phyloP scores from a whole-genome alignment of 768 basidiomycete genomes.

The Auricularia heimuer region DNA sequence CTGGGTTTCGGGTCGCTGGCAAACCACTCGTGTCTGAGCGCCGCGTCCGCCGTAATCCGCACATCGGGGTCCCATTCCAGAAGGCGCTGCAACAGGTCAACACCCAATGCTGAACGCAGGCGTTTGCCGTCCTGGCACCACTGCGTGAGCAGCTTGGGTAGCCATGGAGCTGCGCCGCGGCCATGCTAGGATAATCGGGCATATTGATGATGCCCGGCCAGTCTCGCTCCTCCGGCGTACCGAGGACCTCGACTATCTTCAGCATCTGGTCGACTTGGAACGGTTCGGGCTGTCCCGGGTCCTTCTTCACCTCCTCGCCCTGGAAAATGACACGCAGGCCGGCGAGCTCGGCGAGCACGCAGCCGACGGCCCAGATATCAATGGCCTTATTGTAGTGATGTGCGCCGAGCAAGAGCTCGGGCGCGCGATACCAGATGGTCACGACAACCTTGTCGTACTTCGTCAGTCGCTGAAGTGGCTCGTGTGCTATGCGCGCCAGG shows the following conservation, averaged over 20 bases:
- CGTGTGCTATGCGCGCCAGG: slow-evolving; percentile 81
- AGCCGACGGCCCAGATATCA: slow-evolving; percentile 96
- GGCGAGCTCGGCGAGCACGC: slow-evolving; percentile 92
- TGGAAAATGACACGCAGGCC: slow-evolving; percentile 96
- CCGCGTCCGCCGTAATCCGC: slow-evolving; percentile 73
- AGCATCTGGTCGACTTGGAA: slow-evolving; percentile 93
- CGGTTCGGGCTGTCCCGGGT: slow-evolving; percentile 93
- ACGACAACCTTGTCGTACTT: slow-evolving; percentile 97
- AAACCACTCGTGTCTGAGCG: slow-evolving; percentile 85
- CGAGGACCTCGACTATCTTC: slow-evolving; percentile 90
- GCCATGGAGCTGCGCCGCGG: slow-evolving; percentile 51
- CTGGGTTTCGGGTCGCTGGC: slow-evolving; percentile 80
- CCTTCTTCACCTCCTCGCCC: slow-evolving; percentile 96
- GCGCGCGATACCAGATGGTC: slow-evolving; percentile 98
- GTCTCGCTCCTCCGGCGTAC: slow-evolving; percentile 76
- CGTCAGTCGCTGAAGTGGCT: slow-evolving; percentile 85
- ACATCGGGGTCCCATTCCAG: slow-evolving; percentile 88
- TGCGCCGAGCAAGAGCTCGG: slow-evolving; percentile 90
- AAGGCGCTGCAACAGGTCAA: slow-evolving; percentile 75
- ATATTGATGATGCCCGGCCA: slow-evolving; percentile 83
- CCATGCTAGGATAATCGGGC: slow-evolving; percentile 82
- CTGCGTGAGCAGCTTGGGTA: slow-evolving; percentile 51
- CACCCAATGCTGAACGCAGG: slow-evolving; percentile 50
- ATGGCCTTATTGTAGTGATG: slow-evolving; percentile 97
- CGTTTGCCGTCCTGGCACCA: slow-evolving; percentile 59